Percentiles rank a stretch among this genome's conserved stretches.
Conservation (phyloP, 2,329 filamentous ascomycete species). For the Pseudogymnoascus sp. region DNA sequence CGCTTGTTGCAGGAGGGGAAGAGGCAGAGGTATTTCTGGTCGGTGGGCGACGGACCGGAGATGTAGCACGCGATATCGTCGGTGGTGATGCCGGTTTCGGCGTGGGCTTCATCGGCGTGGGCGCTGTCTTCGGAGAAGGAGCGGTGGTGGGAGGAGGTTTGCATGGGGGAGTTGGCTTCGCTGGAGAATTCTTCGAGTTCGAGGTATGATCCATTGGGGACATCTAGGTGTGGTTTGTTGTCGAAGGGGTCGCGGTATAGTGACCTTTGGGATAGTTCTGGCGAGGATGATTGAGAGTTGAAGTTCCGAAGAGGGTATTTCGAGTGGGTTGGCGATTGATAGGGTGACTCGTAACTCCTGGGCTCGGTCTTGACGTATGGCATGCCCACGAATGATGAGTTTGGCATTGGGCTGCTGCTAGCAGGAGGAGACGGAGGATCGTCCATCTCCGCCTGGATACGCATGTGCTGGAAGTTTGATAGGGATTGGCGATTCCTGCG, state of each 20-base stretch:
- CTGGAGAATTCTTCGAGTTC: slow-evolving; percentile 14
- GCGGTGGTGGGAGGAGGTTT: slow-evolving; percentile 36
- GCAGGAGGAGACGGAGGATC: slow-evolving; percentile 47
- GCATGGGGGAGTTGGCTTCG: slow-evolving; percentile 16
- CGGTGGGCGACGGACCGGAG: slow-evolving; percentile 59
- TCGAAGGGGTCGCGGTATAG: slow-evolving; percentile 38
- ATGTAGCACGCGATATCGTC: slow-evolving; percentile 78
- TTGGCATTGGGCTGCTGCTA: slow-evolving; percentile 42
- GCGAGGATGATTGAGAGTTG: slow-evolving; percentile 39
- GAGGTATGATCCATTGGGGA: slow-evolving; percentile 14
- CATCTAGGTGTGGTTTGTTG: slow-evolving; percentile 35
- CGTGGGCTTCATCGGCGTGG: slow-evolving; percentile 58
- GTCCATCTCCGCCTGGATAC: slow-evolving; percentile 45
- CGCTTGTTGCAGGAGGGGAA: slow-evolving; percentile 74
- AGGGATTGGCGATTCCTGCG: slow-evolving; percentile 38
- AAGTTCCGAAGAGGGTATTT: slow-evolving; percentile 40
- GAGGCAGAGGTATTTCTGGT: slow-evolving; percentile 73
- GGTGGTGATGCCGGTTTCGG: slow-evolving; percentile 74
- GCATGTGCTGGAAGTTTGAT: slow-evolving; percentile 51
- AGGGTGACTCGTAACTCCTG: slow-evolving; percentile 28
- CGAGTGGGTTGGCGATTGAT: slow-evolving; percentile 22
- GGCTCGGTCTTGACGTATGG: slow-evolving; percentile 36
- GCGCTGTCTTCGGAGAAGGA: slow-evolving; percentile 52
- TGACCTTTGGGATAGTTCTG: slow-evolving; percentile 41
- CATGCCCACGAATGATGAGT: slow-evolving; percentile 48